Base-by-base conservation (phyloP, 2,329 filamentous ascomycete genomes). In the Colletotrichum ledebouriae region DNA sequence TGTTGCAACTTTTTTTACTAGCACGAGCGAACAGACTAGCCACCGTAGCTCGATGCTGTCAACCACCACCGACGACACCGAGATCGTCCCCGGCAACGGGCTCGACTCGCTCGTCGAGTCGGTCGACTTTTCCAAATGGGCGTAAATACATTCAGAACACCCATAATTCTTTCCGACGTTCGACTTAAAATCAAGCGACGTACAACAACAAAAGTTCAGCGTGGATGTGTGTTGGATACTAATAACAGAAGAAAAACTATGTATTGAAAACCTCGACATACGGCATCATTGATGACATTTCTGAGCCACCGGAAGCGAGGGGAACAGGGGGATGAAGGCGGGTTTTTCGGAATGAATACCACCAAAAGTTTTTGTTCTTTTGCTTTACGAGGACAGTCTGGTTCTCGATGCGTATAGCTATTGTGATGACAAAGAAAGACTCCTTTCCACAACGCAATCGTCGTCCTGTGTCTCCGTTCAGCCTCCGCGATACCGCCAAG, bases 1-100 rank as follows among this genome's bases (percentile, higher is more conserved):
- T 39, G 88, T 90, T 2, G 88, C 87, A 5, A 91, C 88, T 2
- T 90, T 90, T 74, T 87, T 90, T 71, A 86, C 86, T 2, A 85
- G 79, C 67, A 83, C 84, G 5, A 88, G 83, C 74, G 87, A 90
- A 70, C 82, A 84, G 71, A 81, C 77, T 10, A 89, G 86, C 59
- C 87, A 90, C 66, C 82, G 88, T 47, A 87, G 86, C 6, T 89
- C 86, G n/a, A 81, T 86, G 71, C 76, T 89, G 5, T 82, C 80
- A 6, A 82, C 83, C 2, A 84, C 84, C 11, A 85, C 85, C 6
- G 85, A 85, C 62, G 86, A 87, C 63, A 86, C 86, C 1, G 88
- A 90, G 74, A 76, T 83, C 29, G 79, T 63, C 3, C 72, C 75
- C n/a, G 33, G 65, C 12, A 77, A 73, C 39, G 73, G 73, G 9